Conservation (phyloP, 2,329 filamentous ascomycete genomes). For the Aspergillus sp. region DNA sequence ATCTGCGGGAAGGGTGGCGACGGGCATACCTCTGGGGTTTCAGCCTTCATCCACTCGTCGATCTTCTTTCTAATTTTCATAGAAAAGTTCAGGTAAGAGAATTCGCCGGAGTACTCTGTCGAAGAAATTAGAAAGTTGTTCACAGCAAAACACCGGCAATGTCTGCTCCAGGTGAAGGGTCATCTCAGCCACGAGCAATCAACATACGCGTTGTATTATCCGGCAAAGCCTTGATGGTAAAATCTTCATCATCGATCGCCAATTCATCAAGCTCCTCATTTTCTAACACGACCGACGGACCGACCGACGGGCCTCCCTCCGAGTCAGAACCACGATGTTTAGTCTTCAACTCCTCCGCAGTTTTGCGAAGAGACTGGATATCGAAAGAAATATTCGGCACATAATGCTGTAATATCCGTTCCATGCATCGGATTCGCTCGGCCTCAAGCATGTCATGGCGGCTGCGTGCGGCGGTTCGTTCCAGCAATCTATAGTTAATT, state of each 20-base stretch:
- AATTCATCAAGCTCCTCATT: slow-evolving; percentile 41
- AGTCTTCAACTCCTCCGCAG: slow-evolving; percentile 46
- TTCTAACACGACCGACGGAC: slow-evolving; percentile 30
- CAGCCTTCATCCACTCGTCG: slow-evolving; percentile 43
- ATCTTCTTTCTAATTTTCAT: slow-evolving; percentile 45
- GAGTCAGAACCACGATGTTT: slow-evolving; percentile 35
- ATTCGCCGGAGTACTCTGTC: slow-evolving; percentile 47
- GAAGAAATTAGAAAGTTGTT: slow-evolving; percentile 7
- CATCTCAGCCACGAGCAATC: neutral
- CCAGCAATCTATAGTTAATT: slow-evolving; percentile 24
- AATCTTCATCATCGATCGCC: slow-evolving; percentile 43
- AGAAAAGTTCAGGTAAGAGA: slow-evolving; percentile 47
- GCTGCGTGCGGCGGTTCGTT: slow-evolving; percentile 30
- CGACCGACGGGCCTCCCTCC: slow-evolving; percentile 28
- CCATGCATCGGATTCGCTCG: slow-evolving; percentile 45
- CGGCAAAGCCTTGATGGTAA: slow-evolving; percentile 40
- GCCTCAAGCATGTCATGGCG: slow-evolving; percentile 37
- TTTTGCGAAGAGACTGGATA: slow-evolving; percentile 42
- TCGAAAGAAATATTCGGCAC: slow-evolving; percentile 47
- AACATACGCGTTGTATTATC: slow-evolving; percentile 41
- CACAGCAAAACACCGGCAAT: neutral
- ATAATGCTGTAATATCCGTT: slow-evolving; percentile 51
- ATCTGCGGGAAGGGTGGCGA: neutral
- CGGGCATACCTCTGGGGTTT: slow-evolving; percentile 34
- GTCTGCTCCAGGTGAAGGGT: neutral